phyloP scores from a whole-genome alignment of 2,329 filamentous ascomycete species.

The Nemania abortiva region DNA sequence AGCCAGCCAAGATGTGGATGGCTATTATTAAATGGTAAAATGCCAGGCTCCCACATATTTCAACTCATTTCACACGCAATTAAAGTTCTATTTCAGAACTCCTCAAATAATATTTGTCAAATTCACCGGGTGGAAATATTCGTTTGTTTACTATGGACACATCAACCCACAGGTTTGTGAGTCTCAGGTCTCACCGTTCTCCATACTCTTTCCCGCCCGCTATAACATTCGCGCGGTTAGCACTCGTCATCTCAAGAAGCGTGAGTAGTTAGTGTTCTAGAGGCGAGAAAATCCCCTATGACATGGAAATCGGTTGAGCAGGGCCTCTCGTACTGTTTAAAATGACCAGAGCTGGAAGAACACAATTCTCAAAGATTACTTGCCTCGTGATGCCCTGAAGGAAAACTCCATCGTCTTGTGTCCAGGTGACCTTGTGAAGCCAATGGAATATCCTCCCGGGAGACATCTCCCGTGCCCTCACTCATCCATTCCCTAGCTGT shows the following conservation, averaged over 20 bases:
- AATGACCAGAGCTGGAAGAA: background rate
- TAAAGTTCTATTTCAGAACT: constrained; percentile 27
- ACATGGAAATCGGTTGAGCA: background rate
- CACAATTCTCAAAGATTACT: background rate
- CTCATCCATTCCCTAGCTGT: background rate
- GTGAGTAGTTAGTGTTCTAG: background rate
- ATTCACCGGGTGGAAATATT: constrained; percentile 17
- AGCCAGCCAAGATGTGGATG: constrained; percentile 18
- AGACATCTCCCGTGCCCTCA: background rate
- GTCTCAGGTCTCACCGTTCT: constrained; percentile 10
- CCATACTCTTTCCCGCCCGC: constrained; percentile 12
- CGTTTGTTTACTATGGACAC: constrained; percentile 8
- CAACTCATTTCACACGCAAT: constrained; percentile 24
- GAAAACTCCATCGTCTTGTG: constrained; percentile 36
- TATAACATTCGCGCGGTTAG: constrained; percentile 1
- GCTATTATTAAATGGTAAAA: constrained; percentile 24
- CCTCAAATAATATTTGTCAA: constrained; percentile 11
- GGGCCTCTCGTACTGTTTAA: background rate
- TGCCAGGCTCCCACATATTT: constrained; percentile 18
- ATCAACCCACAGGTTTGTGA: constrained; percentile 30
- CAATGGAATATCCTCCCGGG: constrained; percentile 6
- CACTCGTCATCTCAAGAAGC: background rate
- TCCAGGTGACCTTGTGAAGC: background rate
- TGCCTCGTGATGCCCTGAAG: constrained; percentile 28
- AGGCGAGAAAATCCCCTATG: background rate